Conservation (phyloP, 208 protist genomes). For the Naegleria fowleri region DNA sequence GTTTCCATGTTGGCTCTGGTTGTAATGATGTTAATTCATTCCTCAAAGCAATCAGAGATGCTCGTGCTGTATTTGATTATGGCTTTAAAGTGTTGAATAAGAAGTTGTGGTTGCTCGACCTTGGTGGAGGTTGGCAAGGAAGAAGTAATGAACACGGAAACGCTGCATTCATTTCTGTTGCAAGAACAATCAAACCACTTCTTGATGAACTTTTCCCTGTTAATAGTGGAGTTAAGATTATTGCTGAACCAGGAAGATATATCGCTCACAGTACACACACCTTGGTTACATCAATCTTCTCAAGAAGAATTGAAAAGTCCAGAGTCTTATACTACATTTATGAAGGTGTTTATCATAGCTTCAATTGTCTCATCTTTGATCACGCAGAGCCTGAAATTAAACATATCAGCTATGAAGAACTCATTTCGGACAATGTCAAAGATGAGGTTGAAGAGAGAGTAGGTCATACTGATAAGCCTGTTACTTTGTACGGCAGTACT, state of each 20-base stretch:
- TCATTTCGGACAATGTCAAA: slow-evolving; percentile 25
- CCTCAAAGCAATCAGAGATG: slow-evolving; percentile 53
- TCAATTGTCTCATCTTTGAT: slow-evolving; percentile 75
- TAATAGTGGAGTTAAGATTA: slow-evolving; percentile 52
- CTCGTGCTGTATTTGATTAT: slow-evolving; percentile 55
- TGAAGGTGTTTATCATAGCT: slow-evolving; percentile 71
- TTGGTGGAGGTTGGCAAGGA: slow-evolving; percentile 74
- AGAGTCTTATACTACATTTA: slow-evolving; percentile 71
- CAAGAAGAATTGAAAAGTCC: slow-evolving; percentile 15
- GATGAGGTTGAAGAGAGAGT: neutral
- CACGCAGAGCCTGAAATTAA: slow-evolving; percentile 49
- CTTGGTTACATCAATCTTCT: slow-evolving; percentile 62
- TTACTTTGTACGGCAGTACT: slow-evolving; percentile 70
- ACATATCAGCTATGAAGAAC: neutral
- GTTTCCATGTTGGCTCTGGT: slow-evolving; percentile 78
- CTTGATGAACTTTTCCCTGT: slow-evolving; percentile 59
- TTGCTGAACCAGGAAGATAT: slow-evolving; percentile 70
- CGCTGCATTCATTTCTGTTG: slow-evolving; percentile 54
- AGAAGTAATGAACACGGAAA: slow-evolving; percentile 28
- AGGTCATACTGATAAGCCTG: slow-evolving; percentile 26
- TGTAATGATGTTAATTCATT: slow-evolving; percentile 59
- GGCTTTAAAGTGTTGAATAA: slow-evolving; percentile 50
- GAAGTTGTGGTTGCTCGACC: slow-evolving; percentile 64
- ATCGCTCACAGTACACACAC: slow-evolving; percentile 62
- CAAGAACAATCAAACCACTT: slow-evolving; percentile 49